Evolutionary conservation across 768 basidiomycete genomes (phyloP), one percentile per base, ranked within the genome.

Genomic region (Boletellus sp.): DNA sequence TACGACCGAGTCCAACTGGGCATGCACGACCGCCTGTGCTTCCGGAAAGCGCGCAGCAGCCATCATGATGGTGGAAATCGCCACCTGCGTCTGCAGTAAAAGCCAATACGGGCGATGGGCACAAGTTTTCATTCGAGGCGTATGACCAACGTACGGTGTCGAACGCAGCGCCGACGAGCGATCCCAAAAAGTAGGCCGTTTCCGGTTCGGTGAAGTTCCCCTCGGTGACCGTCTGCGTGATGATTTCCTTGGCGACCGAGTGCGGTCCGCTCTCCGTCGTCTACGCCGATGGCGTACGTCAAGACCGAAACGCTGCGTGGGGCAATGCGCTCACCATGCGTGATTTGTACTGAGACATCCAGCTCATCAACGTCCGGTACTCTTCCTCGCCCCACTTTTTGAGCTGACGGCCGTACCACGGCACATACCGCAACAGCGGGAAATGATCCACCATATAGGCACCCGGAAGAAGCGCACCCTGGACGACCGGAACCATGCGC

Each of bases 151-250:
- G 34, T 39, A 69, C 71, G 4, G 83, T 83, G 50, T 83, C 83
- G 1, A 78, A 76, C 0, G 82, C 81, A 17, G 83, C 83, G 19
- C 81, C 83, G 38, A 83, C 80, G 66, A 85, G 77, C 9, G 77
- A 76, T 1, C 83, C 83, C 2, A 78, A 76, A 20, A 85, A 73
- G 61, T 79, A 85, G 0, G 81, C 76, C 0, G 72, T 73, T 53
- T 85, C 81, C 15, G 73, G 64, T 47, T 78, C 74, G 6, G 74
- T 72, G 3, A 84, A 65, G 12, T 74, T 74, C 13, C 78, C 73
- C 35, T 79, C 76, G 0, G 59, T 56, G 47, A 80, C 59, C 8
- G 46, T 77, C 2, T 70, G 72, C 34, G 78, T 76, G 3, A 82
- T 57, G 35, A 81, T 73, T 48, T 80, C 78, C 57, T 74, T 77